Evolutionary conservation across 495 filamentous ascomycete species (phyloP), one percentile per base, ranked within the genome.

Genomic region (Talaromyces thailandensis): DNA sequence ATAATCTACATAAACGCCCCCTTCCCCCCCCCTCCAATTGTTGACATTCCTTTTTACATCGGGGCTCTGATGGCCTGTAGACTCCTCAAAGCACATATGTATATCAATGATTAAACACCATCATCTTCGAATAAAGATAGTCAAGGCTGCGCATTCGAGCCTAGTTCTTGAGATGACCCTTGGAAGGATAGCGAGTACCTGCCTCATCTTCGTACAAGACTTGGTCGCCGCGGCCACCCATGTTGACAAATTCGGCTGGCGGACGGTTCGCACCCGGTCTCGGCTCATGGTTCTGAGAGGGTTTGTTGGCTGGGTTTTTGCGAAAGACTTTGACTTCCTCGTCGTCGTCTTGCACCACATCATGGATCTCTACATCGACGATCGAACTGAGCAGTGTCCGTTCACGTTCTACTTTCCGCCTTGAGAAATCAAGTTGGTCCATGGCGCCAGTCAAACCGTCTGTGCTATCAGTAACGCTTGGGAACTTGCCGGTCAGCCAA

Each of bases 401-500:
- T 72, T 98, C 90, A 4, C 94, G 83, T 24, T 79, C 74, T 1
- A 89, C 73, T 68, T 92, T 94, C 60, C 93, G 85, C 66, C 88
- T 88, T 12, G 85, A 86, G 73, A 98, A 92, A 64, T 93, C 93
- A 24, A 98, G 81, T 31, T 85, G 82, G 24, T 82, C 86, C 64
- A 98, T 79, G 14, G 89, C 90, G 18, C 88, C 89, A 0, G 93
- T 91, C 18, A 99, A 80, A 28, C 92, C 91, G 66, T 95, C 93
- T n/a, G 91, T 96, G 72, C 92, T 96, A 70, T 98, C 95, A 48
- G 82, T 84, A 28, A 85, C 64, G 7, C 69, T 71, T 28, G 68
- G 70, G 37, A 65, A 67, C 28, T 75, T 76, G 28, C 77, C 73
- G 1, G 84, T 91, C 40, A 91, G 81, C 95, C 95, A 99, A 0